These are phyloP conservation scores for Plasmodium vinckei DNA, from an alignment of 169 alveolate genomes.

Conservation along the genomic window DNA sequence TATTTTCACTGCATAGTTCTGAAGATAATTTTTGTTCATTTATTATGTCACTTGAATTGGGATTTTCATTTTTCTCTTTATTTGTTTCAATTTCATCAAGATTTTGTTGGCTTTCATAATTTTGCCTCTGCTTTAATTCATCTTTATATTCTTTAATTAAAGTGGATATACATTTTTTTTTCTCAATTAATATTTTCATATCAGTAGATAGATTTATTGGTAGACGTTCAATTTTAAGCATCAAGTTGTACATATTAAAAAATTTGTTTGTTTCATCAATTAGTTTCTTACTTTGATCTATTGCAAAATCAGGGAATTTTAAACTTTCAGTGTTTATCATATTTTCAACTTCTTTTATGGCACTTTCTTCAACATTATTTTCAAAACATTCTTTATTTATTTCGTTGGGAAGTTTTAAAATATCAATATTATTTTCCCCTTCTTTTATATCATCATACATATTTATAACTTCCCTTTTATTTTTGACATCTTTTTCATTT, in stretches of 20 bases:
- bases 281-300: conserved; percentile 54
- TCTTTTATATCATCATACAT: neutral
- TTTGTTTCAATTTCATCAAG: neutral
- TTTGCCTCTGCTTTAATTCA: conserved; percentile 23
- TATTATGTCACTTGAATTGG: neutral
- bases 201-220: conserved; percentile 41
- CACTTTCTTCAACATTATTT: neutral
- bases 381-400: neutral
- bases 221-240: conserved; percentile 49
- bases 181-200: conserved; percentile 41
- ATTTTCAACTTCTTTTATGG: neutral
- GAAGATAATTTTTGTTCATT: neutral
- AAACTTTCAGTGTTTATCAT: neutral
- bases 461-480: neutral
- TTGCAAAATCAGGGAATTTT: conserved; percentile 73
- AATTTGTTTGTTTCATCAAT: conserved; percentile 68
- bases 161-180: conserved; percentile 23
- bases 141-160: conserved; percentile 62
- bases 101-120: neutral
- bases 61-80: neutral
- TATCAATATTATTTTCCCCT: neutral
- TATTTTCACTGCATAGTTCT: neutral
- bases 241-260: conserved; percentile 54
- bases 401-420: neutral
- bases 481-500: neutral